phyloP scores from a whole-genome alignment of 1,284 basidiomycete species.

The Termitomyces sp. region DNA sequence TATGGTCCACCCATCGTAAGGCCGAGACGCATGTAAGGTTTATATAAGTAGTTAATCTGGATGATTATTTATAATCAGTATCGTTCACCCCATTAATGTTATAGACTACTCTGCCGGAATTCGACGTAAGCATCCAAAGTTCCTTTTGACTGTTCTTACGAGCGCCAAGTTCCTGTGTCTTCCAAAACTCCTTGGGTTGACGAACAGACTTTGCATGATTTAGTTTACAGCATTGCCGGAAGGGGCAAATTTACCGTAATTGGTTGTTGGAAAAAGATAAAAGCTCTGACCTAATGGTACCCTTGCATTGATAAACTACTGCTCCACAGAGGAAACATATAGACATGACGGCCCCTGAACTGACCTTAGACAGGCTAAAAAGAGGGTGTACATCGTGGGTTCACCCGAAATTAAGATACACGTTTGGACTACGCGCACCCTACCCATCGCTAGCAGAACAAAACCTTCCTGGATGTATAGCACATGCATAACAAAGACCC shows the following conservation, averaged over 20 bases:
- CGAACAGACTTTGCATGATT: not conserved
- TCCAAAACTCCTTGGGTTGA: not conserved
- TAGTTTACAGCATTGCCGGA: not conserved
- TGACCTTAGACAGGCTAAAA: not conserved
- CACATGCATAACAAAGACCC: not conserved
- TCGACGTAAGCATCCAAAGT: not conserved
- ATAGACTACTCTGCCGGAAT: not conserved
- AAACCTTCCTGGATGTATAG: conserved; percentile 2
- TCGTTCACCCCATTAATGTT: not conserved
- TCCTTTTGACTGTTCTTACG: not conserved
- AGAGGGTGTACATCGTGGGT: conserved; percentile 1
- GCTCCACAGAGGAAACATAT: not conserved
- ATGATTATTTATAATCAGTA: not conserved
- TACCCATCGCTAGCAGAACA: not conserved
- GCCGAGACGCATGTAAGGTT: conserved; percentile 2
- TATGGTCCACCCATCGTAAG: conserved; percentile 1
- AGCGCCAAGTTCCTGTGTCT: not conserved
- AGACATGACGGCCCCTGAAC: not conserved
- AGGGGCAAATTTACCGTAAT: not conserved
- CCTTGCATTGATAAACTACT: not conserved
- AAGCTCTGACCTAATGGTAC: not conserved
- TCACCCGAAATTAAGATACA: not conserved
- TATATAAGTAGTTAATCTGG: not conserved
- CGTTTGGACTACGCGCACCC: not conserved
- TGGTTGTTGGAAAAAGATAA: not conserved